Percentiles rank a stretch among this genome's conserved stretches.
These are phyloP conservation scores for Megacollybia marginata DNA, from an alignment of 768 basidiomycete genomes.

Conservation along the genomic window DNA sequence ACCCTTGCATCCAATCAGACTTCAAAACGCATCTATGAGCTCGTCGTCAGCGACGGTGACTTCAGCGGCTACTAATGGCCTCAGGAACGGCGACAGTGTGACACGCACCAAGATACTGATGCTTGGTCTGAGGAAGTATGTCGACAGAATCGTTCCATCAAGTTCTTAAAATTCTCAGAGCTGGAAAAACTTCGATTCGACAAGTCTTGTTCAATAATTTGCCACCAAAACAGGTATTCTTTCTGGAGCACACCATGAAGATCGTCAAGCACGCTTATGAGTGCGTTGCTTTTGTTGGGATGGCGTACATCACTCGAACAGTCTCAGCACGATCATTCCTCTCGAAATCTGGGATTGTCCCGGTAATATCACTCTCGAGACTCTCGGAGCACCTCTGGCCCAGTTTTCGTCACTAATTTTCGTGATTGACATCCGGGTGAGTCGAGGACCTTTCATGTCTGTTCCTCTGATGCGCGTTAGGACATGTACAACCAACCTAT, in stretches of 20 bases:
- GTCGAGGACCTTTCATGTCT: constrained; percentile 16
- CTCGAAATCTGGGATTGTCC: constrained; percentile 97
- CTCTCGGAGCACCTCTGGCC: constrained; percentile 67
- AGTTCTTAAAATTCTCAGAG: constrained; percentile 35
- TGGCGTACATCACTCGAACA: constrained; percentile 1
- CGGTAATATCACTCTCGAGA: constrained; percentile 72
- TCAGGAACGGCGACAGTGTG: constrained; percentile 5
- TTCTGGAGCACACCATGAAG: constrained; percentile 80
- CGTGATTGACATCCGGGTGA: constrained; percentile 90
- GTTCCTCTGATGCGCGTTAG: constrained; percentile 26
- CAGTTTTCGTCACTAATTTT: constrained; percentile 85
- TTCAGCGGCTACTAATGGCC: background rate
- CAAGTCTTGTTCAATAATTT: constrained; percentile 88
- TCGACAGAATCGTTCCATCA: background rate
- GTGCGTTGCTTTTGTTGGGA: constrained; percentile 38
- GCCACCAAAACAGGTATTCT: constrained; percentile 80
- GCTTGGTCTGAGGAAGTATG: constrained; percentile 64
- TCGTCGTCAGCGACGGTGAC: background rate
- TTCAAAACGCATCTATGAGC: background rate
- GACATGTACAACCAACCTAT: constrained; percentile 83
- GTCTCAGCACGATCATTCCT: constrained; percentile 76
- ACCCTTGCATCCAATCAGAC: background rate
- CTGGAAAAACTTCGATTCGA: constrained; percentile 88
- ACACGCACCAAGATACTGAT: constrained; percentile 64
- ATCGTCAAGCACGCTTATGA: constrained; percentile 71